phyloP scores from a whole-genome alignment of 2,329 filamentous ascomycete genomes.

The Pseudopyrenochaeta lycopersici region DNA sequence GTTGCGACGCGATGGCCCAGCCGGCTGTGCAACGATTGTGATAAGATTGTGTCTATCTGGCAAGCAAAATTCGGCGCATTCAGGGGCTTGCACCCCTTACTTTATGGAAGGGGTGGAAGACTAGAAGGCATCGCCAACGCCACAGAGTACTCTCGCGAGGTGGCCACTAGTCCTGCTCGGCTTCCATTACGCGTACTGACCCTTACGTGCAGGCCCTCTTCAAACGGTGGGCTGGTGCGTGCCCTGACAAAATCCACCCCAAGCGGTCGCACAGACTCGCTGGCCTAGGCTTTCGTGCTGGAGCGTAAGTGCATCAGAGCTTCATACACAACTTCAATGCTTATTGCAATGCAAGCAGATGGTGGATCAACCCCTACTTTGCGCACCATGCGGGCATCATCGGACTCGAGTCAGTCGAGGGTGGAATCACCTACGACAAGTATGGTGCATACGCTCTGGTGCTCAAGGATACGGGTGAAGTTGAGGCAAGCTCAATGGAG shows the following conservation, averaged over 20 bases:
- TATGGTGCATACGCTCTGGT: slow-evolving; percentile 57
- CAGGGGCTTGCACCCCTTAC: slow-evolving; percentile 46
- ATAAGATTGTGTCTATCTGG: slow-evolving; percentile 53
- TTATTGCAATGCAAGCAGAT: slow-evolving; percentile 48
- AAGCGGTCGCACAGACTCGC: slow-evolving; percentile 48
- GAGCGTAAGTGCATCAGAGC: slow-evolving; percentile 49
- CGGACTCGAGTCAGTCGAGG: slow-evolving; percentile 51
- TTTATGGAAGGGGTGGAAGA: slow-evolving; percentile 56
- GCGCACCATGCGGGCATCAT: slow-evolving; percentile 60
- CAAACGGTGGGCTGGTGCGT: slow-evolving; percentile 40
- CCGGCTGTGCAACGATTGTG: slow-evolving; percentile 55
- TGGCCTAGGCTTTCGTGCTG: slow-evolving; percentile 56
- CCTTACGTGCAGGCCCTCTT: slow-evolving; percentile 38
- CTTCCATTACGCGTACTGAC: not conserved
- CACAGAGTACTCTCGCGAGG: slow-evolving; percentile 50
- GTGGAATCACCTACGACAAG: slow-evolving; percentile 54
- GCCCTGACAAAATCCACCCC: slow-evolving; percentile 40
- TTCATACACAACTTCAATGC: not conserved
- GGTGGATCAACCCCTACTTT: slow-evolving; percentile 61
- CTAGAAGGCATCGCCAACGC: slow-evolving; percentile 53
- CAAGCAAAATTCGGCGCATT: slow-evolving; percentile 49
- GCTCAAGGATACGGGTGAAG: slow-evolving; percentile 51
- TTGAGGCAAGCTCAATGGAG: slow-evolving; percentile 43
- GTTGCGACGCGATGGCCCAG: slow-evolving; percentile 59
- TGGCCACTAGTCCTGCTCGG: slow-evolving; percentile 7